Evolutionary conservation across 495 filamentous ascomycete genomes (phyloP).

Genomic region (Symbiotaphrina buchneri): DNA sequence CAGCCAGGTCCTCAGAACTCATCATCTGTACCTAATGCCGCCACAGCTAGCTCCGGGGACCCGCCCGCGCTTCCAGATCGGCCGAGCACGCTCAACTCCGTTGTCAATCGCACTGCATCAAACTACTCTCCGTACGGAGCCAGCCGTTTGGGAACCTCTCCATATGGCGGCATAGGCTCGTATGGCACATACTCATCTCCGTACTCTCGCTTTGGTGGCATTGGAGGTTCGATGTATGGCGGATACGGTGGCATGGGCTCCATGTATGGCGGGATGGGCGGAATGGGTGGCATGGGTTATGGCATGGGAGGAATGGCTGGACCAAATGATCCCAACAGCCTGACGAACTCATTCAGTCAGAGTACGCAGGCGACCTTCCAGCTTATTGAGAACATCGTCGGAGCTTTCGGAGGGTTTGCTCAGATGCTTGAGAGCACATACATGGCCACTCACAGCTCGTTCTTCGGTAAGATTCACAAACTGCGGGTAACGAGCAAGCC

Average conservation of each 20-base stretch:
- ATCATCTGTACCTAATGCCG: slow-evolving; percentile 16
- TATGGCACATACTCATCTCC: slow-evolving; percentile 34
- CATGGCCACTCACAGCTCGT: slow-evolving; percentile 98
- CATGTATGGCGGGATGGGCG: slow-evolving; percentile 20
- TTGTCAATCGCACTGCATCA: slow-evolving; percentile 65
- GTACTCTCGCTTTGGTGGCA: slow-evolving; percentile 42
- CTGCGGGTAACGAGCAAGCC: no score
- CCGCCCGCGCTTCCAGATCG: slow-evolving; percentile 60
- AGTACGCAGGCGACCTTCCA: slow-evolving; percentile 96
- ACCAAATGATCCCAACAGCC: slow-evolving; percentile 77
- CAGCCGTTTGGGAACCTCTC: slow-evolving; percentile 30
- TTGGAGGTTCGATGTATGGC: slow-evolving; percentile 21
- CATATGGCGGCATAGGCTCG: slow-evolving; percentile 19
- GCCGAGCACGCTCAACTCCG: slow-evolving; percentile 49
- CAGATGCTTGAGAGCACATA: slow-evolving; percentile 99
- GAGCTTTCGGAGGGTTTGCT: slow-evolving; percentile 91
- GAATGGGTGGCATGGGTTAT: slow-evolving; percentile 31
- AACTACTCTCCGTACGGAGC: slow-evolving; percentile 58
- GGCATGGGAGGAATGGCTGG: slow-evolving; percentile 18
- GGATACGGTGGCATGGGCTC: slow-evolving; percentile 19
- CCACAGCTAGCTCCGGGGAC: no score
- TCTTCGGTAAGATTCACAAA: slow-evolving; percentile 89
- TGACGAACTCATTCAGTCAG: slow-evolving; percentile 76
- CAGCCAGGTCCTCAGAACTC: no score
- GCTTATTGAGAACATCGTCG: slow-evolving; percentile 95